Conservation (phyloP, 208 protist genomes). For the Leishmania gerbilli region DNA sequence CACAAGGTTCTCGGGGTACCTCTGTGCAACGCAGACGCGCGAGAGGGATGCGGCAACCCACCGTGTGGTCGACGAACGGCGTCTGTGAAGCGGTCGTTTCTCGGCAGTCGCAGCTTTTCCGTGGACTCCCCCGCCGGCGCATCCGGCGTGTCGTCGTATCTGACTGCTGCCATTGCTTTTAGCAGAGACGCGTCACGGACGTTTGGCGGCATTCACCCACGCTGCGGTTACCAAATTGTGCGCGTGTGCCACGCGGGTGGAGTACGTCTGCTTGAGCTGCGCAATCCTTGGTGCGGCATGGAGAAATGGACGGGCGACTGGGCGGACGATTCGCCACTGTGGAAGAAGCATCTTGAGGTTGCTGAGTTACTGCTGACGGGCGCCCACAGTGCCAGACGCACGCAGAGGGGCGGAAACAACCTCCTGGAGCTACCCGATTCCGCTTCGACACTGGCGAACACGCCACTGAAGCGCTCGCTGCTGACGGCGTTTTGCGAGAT, state of each 20-base stretch:
- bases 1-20: constrained; percentile 5
- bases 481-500: constrained; percentile 13
- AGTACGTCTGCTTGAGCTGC: constrained; percentile 61
- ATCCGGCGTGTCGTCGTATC: neutral
- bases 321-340: constrained; percentile 67
- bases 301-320: constrained; percentile 77
- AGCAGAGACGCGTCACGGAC: constrained; percentile 36
- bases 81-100: neutral
- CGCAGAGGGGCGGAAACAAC: neutral
- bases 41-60: neutral
- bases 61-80: neutral
- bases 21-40: neutral
- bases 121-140: constrained; percentile 7
- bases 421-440: neutral
- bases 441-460: neutral
- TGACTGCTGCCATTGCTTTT: constrained; percentile 38
- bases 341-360: constrained; percentile 66
- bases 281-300: constrained; percentile 35
- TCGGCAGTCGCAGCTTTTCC: neutral
- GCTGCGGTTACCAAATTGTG: constrained; percentile 59
- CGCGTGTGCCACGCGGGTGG: constrained; percentile 64
- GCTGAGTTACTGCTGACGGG: constrained; percentile 36
- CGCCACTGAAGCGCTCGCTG: constrained; percentile 19
- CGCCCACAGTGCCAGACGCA: neutral
- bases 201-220: constrained; percentile 55